A percentile compares a stretch with the other conserved stretches of the same genome.
Evolutionary conservation across 768 basidiomycete species (phyloP).

Genomic region (Rhizopogon roseolus): DNA sequence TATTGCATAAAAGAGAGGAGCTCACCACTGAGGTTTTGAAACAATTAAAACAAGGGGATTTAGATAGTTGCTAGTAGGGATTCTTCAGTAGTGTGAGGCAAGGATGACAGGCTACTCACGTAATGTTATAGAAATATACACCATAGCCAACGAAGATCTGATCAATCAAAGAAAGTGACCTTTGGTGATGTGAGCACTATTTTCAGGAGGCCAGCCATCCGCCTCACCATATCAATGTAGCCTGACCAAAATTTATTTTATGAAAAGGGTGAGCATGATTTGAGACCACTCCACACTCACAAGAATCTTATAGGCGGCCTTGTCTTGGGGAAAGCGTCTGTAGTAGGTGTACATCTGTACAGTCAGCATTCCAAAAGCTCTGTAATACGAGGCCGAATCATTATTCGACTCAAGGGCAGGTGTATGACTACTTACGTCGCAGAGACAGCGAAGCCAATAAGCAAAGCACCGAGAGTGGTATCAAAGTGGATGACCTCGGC

Average conservation of each 20-base stretch:
- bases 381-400: slow-evolving; percentile 24
- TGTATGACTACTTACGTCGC: slow-evolving; percentile 19
- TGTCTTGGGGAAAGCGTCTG: slow-evolving; percentile 50
- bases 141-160: slow-evolving; percentile 47
- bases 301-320: slow-evolving; percentile 40
- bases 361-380: slow-evolving; percentile 47
- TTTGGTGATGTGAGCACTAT: neutral
- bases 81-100: neutral
- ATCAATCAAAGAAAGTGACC: slow-evolving; percentile 37
- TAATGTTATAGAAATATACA: slow-evolving; percentile 50
- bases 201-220: neutral
- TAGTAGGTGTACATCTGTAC: slow-evolving; percentile 55
- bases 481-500: slow-evolving; percentile 16
- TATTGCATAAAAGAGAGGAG: neutral
- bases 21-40: slow-evolving; percentile 43
- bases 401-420: neutral
- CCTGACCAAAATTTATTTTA: slow-evolving; percentile 16
- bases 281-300: slow-evolving; percentile 32
- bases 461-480: slow-evolving; percentile 56
- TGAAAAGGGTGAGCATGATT: neutral
- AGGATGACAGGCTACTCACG: slow-evolving; percentile 31
- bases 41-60: slow-evolving; percentile 29
- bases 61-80: slow-evolving; percentile 32
- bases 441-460: slow-evolving; percentile 56
- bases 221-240: slow-evolving; percentile 27